Base-by-base conservation (phyloP, 768 basidiomycete species). In the Galerina marginata region DNA sequence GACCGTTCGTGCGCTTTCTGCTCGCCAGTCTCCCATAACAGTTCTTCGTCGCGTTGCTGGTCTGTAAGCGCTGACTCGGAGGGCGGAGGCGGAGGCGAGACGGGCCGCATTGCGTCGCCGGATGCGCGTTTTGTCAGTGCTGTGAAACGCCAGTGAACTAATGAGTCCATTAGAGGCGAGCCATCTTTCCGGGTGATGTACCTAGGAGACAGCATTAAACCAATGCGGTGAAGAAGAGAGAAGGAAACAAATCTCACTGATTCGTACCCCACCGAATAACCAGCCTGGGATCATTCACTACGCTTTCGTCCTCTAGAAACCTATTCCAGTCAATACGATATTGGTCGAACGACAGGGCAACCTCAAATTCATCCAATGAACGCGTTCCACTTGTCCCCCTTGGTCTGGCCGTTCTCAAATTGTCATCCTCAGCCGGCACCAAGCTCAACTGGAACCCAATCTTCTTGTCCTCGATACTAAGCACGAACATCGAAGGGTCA, bases 161-260 rank as follows among this genome's bases (percentile, higher is more conserved):
- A 82, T 0, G 91, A 88, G 38, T 85, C 83, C 78, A 95, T 86
- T 26, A 96, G 80, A 0, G 89, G 88, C 0, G 91, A 90, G 2
- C 82, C 85, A 66, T 92, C 91, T 42, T 79, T 76, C 62, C 88
- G 87, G n/a, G 88, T 90, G 55, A 95, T 86, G 71, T 91, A 95
- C 64, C 91, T 92, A 48, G 0, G 39, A 46, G 54, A 29, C 39
- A 40, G n/a, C 36, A 15, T 50, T 64, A 10, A 61, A 16, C 23
- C 47, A 40, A 37, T 44, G 40, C 29, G 4, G 36, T 25, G 36
- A 25, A 37, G 15, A 7, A 33, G n/a, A 12, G 49, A 9, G 16
- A 33, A 20, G 54, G 6, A 57, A 51, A 23, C 4, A 43, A 33
- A 39, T 80, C 89, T 69, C 60, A 92, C 90, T 82, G 85, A 50